Base-by-base conservation (phyloP, 805 yeast species). In the Wickerhamiella occidentalis region DNA sequence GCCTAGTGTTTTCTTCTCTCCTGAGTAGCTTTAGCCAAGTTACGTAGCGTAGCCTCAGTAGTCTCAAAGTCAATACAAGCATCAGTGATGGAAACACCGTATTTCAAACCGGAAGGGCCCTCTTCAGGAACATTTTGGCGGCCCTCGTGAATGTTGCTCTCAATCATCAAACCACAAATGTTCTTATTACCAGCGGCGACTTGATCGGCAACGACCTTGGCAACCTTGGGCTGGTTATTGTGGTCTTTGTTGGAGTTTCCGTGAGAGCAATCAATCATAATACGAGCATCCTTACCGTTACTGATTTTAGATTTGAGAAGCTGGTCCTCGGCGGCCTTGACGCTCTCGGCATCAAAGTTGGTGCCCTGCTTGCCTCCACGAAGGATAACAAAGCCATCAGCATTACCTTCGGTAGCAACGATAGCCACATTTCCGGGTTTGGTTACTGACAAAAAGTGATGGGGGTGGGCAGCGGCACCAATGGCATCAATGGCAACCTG, bases 221-320 rank as follows among this genome's bases (percentile, higher is more conserved):
- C 86, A 12, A 90, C 98, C 62, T 74, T 77, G 43, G 97, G 96
- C 72, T 90, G 98, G 68, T 90, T 90, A 64, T 77, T 77, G 77
- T 80, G 88, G 68, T 90, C 82, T 65, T 90, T 90, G 63, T 74
- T 79, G 33, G 96, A 85, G 73, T 90, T 90, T 55, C 96, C 98
- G 64, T 90, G 98, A 37, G 96, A 87, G 67, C 96, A 92, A 68
- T 90, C 98, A 55, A 90, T 79, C 97, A 90, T 92, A 60, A 88
- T 81, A 61, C 90, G 75, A n/a, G 61, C 56, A 22, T 58, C 63
- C 25, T 30, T 70, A 67, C 58, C 69, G 13, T 45, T 25, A 18
- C 54, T 55, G 22, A 75, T 49, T 28, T 69, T 55, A 67, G 69
- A 58, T 72, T 73, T 63, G 45, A 47, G 56, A 51, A 86, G 69